Conservation (phyloP, 2,329 filamentous ascomycete species). For the Penicillium sp. region DNA sequence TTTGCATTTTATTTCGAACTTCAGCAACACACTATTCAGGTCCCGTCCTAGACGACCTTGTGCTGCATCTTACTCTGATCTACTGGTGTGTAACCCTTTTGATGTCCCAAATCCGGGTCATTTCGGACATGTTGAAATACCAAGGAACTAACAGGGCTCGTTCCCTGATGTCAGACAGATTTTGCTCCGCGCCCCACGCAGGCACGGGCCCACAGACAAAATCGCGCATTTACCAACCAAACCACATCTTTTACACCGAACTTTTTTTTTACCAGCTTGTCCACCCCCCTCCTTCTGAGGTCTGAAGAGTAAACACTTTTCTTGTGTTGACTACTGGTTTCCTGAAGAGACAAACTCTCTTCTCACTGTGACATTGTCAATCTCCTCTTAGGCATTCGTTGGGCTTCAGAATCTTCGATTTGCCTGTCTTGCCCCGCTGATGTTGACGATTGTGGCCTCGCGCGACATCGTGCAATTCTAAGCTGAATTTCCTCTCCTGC, state of each 20-base stretch:
- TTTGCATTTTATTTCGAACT: not conserved
- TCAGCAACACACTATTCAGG: slow-evolving; percentile 1
- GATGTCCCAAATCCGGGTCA: not conserved
- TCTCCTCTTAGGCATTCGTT: slow-evolving; percentile 18
- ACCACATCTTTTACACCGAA: slow-evolving; percentile 15
- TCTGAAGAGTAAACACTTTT: not conserved
- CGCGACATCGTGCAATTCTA: slow-evolving; percentile 35
- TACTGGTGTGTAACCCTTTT: not conserved
- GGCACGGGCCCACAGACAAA: slow-evolving; percentile 28
- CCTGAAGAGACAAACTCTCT: not conserved
- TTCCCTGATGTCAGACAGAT: slow-evolving; percentile 24
- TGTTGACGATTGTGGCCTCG: slow-evolving; percentile 36
- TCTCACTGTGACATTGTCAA: not conserved
- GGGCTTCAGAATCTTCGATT: slow-evolving; percentile 16
- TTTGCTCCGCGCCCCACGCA: slow-evolving; percentile 24
- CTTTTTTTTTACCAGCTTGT: slow-evolving; percentile 21
- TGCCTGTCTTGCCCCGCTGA: slow-evolving; percentile 23
- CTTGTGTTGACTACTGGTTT: not conserved
- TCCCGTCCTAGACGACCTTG: slow-evolving; percentile 3
- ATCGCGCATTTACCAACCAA: slow-evolving; percentile 24
- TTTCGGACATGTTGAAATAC: not conserved
- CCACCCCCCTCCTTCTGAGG: slow-evolving; percentile 4
- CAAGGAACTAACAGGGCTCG: slow-evolving; percentile 5
- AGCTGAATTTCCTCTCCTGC: slow-evolving; percentile 35
- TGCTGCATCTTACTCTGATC: not conserved